Evolutionary conservation across 805 yeast genomes (phyloP).

Genomic region (Millerago galiae): DNA sequence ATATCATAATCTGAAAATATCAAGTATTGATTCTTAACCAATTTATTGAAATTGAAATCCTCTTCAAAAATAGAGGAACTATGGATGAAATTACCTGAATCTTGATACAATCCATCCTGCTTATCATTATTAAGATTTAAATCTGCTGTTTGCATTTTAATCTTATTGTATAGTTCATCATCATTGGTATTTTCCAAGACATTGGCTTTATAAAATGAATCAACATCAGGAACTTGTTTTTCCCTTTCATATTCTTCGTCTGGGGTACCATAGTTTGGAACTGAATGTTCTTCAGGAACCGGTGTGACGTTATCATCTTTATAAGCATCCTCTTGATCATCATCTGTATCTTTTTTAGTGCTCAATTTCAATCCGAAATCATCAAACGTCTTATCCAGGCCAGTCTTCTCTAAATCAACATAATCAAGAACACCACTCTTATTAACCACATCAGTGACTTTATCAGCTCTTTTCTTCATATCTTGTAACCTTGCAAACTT

Average conservation of each 20-base stretch:
- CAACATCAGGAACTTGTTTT: not conserved
- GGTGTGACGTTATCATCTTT: not conserved
- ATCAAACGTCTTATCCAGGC: not conserved
- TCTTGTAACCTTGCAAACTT: not conserved
- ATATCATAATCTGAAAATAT: conserved; percentile 57
- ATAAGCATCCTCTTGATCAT: not conserved
- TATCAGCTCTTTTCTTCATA: not conserved
- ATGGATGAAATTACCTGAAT: conserved; percentile 12
- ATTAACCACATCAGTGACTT: not conserved
- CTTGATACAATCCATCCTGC: conserved; percentile 20
- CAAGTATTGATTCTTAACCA: conserved; percentile 53
- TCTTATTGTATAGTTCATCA: conserved; percentile 26
- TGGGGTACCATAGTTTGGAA: too few species aligned
- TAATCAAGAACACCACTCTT: not conserved
- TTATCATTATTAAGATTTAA: conserved; percentile 20
- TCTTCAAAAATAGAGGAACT: conserved; percentile 22
- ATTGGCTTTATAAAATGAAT: conserved; percentile 15
- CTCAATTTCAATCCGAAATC: not conserved
- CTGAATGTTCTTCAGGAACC: not conserved
- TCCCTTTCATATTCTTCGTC: not conserved
- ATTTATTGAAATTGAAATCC: conserved; percentile 50
- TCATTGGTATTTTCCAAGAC: conserved; percentile 20
- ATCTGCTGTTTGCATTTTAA: conserved; percentile 37
- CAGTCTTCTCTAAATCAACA: not conserved
- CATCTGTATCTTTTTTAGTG: not conserved